These are phyloP conservation scores for Coemansia sp. DNA, from an alignment of 192 early-diverging fungal genomes.

Conservation along the genomic window DNA sequence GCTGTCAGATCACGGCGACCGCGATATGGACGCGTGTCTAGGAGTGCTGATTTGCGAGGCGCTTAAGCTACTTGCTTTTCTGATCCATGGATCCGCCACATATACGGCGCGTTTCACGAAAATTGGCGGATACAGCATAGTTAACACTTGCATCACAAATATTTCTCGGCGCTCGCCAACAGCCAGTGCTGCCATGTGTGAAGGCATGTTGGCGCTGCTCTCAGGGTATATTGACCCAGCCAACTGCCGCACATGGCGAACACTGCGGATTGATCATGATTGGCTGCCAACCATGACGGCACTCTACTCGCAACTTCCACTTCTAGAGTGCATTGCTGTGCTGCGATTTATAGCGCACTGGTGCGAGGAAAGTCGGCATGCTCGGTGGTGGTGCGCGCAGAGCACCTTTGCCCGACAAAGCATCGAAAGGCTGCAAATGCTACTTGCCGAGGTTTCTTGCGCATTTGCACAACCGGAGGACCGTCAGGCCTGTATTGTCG, in stretches of 20 bases:
- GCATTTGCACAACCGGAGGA: background rate
- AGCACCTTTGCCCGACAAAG: slow-evolving; percentile 27
- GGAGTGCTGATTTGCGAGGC: slow-evolving; percentile 25
- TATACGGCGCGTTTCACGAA: slow-evolving; percentile 6
- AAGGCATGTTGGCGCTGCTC: slow-evolving; percentile 33
- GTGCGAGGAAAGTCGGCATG: slow-evolving; percentile 23
- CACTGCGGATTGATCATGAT: slow-evolving; percentile 17
- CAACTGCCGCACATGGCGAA: slow-evolving; percentile 8
- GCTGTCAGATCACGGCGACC: background rate
- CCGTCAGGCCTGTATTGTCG: slow-evolving; percentile 5
- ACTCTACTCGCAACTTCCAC: slow-evolving; percentile 11
- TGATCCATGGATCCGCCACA: slow-evolving; percentile 21
- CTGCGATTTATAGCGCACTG: slow-evolving; percentile 31
- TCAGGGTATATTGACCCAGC: slow-evolving; percentile 18
- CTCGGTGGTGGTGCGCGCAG: slow-evolving; percentile 37
- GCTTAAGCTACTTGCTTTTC: slow-evolving; percentile 25
- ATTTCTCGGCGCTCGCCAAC: background rate
- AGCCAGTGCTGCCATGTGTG: slow-evolving; percentile 13
- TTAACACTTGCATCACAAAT: slow-evolving; percentile 8
- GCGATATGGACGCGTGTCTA: background rate
- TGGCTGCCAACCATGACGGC: slow-evolving; percentile 26
- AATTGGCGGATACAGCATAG: slow-evolving; percentile 18
- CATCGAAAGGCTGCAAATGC: slow-evolving; percentile 32
- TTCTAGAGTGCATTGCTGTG: slow-evolving; percentile 12
- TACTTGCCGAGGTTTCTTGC: slow-evolving; percentile 12